A percentile compares a stretch with the other conserved stretches of the same genome.
phyloP scores from a whole-genome alignment of 352 stramenopile genomes.

The Elongisporangium anandrum region DNA sequence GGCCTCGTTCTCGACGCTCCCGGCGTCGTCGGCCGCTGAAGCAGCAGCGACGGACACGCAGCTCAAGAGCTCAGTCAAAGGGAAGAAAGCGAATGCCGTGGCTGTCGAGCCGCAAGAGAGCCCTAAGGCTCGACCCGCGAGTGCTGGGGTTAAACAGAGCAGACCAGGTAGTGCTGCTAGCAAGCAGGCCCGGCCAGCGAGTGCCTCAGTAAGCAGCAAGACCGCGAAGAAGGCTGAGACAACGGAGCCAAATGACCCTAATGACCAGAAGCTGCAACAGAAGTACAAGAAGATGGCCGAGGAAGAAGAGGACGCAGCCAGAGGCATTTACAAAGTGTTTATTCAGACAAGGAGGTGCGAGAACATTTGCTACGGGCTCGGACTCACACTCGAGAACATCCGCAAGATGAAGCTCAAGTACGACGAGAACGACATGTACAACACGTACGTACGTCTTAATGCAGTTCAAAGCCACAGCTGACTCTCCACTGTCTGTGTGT shows the following conservation, averaged over 20 bases:
- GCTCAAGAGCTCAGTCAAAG: neutral
- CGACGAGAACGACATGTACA: constrained; percentile 73
- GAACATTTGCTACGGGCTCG: constrained; percentile 38
- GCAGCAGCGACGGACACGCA: neutral
- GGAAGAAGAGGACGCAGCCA: constrained; percentile 17
- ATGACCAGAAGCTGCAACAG: neutral
- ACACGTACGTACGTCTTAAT: constrained; percentile 44
- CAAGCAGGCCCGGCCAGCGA: neutral
- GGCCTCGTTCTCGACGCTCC: neutral
- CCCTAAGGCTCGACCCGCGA: neutral
- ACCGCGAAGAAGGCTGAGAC: neutral
- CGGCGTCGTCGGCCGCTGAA: neutral
- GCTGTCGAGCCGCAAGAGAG: neutral
- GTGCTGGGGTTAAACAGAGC: neutral
- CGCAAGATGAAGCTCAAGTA: constrained; percentile 69
- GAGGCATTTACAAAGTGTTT: constrained; percentile 46
- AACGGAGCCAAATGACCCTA: neutral
- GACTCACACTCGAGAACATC: constrained; percentile 48
- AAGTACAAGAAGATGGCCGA: neutral
- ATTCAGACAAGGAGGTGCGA: constrained; percentile 54
- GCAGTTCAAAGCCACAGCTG: neutral
- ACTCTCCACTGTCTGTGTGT: neutral
- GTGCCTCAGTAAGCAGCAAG: neutral
- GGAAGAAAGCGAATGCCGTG: neutral
- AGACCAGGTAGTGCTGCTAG: neutral